Evolutionary conservation across 163 green algal genomes (phyloP).

Genomic region (Scenedesmus sp.): DNA sequence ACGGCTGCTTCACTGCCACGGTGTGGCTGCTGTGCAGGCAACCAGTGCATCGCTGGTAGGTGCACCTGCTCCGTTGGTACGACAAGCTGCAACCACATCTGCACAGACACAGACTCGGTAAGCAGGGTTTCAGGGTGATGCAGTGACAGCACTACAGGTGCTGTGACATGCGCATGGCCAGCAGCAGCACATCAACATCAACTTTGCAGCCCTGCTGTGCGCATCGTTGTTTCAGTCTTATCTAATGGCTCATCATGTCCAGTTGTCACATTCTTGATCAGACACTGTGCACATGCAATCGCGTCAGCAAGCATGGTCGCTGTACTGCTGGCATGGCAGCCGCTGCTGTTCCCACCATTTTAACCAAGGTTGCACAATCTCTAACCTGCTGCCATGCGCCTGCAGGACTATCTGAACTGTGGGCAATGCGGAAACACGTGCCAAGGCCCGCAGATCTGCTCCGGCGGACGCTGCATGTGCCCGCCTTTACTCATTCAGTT

Average conservation of each 20-base stretch:
- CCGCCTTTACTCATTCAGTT: neutral
- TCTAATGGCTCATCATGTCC: too few species aligned
- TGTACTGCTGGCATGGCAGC: neutral
- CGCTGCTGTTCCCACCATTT: too few species aligned
- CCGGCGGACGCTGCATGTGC: neutral
- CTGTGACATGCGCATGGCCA: too few species aligned
- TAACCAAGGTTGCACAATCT: too few species aligned
- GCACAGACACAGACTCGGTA: neutral
- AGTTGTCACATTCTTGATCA: too few species aligned
- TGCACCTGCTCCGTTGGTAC: neutral
- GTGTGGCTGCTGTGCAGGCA: neutral
- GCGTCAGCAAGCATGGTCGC: too few species aligned
- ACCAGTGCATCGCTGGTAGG: neutral
- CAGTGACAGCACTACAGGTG: too few species aligned
- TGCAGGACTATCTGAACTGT: neutral
- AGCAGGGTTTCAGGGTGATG: neutral
- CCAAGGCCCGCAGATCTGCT: neutral
- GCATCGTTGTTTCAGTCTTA: too few species aligned
- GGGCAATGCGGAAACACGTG: neutral
- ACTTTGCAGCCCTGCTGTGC: too few species aligned
- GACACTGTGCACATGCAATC: too few species aligned
- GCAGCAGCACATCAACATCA: too few species aligned
- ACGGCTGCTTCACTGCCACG: neutral
- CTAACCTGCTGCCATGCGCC: too few species aligned
- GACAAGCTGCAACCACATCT: neutral